Percentiles rank a stretch among this genome's conserved stretches.
Evolutionary conservation across 2,329 filamentous ascomycete genomes (phyloP).

Genomic region (Chlorencoelia australis): DNA sequence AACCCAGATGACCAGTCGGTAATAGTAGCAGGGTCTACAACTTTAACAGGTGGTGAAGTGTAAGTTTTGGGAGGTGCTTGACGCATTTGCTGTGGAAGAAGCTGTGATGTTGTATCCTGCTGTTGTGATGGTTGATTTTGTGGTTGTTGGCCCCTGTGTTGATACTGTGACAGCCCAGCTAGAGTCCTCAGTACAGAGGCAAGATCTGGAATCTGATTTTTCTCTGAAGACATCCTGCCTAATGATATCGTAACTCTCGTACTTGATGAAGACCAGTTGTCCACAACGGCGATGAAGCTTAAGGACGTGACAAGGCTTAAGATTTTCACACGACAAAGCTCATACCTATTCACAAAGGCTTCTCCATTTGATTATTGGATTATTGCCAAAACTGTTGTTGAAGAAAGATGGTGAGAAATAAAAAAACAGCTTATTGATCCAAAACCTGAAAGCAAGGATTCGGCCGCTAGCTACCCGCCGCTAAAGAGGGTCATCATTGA

Average conservation of each 20-base stretch:
- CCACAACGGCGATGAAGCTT: too few relatives aligned
- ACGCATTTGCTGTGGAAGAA: slow-evolving; percentile 16
- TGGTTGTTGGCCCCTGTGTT: slow-evolving; percentile 1
- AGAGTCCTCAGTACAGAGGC: slow-evolving; percentile 26
- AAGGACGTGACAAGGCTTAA: too few relatives aligned
- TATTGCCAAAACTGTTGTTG: too few relatives aligned
- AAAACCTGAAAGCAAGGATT: slow-evolving; percentile 8
- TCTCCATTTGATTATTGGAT: too few relatives aligned
- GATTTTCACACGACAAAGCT: too few relatives aligned
- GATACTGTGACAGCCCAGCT: slow-evolving; percentile 18
- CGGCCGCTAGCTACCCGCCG: slow-evolving; percentile 15
- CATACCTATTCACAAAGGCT: too few relatives aligned
- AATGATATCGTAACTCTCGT: too few relatives aligned
- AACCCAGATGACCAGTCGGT: slow-evolving; percentile 41
- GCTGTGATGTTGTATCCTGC: slow-evolving; percentile 15
- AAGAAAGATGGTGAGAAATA: too few relatives aligned
- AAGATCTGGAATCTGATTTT: slow-evolving; percentile 22
- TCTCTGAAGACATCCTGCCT: slow-evolving; percentile 19
- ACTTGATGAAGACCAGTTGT: too few relatives aligned
- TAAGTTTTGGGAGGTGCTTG: neutral
- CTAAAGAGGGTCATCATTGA: slow-evolving; percentile 17
- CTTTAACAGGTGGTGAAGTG: slow-evolving; percentile 2
- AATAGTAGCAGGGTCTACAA: slow-evolving; percentile 35
- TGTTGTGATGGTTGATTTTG: slow-evolving; percentile 7
- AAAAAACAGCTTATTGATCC: too few relatives aligned